Conservation (phyloP, 2,329 filamentous ascomycete species). For the Graphium sp. region DNA sequence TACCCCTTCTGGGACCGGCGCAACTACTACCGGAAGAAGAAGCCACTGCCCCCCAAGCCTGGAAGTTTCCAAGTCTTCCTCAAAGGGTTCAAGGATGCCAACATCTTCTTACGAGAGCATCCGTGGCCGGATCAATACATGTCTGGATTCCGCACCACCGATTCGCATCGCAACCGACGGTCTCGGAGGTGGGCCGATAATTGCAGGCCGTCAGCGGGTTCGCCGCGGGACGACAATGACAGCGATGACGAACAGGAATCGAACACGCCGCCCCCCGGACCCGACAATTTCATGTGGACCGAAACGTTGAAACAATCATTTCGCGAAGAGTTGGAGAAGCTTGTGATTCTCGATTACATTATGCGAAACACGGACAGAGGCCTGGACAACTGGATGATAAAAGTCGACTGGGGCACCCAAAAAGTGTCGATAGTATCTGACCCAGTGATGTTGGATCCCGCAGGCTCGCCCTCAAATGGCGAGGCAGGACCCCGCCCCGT, state of each 20-base stretch:
- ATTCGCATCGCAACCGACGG: constrained; percentile 50
- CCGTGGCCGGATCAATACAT: constrained; percentile 89
- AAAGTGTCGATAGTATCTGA: constrained; percentile 77
- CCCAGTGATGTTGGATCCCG: constrained; percentile 36
- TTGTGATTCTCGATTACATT: constrained; percentile 95
- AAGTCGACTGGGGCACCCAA: constrained; percentile 72
- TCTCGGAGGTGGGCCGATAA: constrained; percentile 60
- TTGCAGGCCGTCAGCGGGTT: constrained; percentile 45
- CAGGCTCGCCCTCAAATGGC: constrained; percentile 18
- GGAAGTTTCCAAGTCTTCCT: constrained; percentile 97
- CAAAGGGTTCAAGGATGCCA: constrained; percentile 93
- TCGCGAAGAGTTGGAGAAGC: constrained; percentile 85
- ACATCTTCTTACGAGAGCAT: constrained; percentile 83
- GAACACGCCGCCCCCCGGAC: constrained; percentile 23
- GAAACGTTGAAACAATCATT: constrained; percentile 79
- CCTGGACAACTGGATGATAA: constrained; percentile 99
- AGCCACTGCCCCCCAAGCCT: constrained; percentile 71
- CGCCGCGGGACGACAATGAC: constrained; percentile 45
- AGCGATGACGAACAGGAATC: constrained; percentile 29
- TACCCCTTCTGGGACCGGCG: constrained; percentile 96
- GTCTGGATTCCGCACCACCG: constrained; percentile 50
- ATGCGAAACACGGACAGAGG: constrained; percentile 98
- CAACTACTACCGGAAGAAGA: constrained; percentile 75
- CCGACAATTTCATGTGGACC: constrained; percentile 65
- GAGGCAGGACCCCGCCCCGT: constrained; percentile 47